phyloP scores from a whole-genome alignment of 805 yeast genomes.

The Wickerhamia fluorescens region DNA sequence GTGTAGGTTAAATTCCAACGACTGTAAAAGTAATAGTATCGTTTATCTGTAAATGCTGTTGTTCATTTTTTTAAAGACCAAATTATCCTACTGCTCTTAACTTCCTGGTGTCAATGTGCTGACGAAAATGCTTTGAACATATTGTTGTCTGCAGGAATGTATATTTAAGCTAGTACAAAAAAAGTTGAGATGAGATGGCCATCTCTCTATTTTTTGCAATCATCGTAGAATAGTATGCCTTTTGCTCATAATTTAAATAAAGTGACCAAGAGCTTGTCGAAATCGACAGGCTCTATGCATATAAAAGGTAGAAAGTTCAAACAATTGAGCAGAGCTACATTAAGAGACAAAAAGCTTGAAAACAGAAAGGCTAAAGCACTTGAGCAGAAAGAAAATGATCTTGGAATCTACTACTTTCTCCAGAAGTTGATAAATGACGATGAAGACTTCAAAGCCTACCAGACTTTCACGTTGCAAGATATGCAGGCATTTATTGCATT shows the following conservation, averaged over 20 bases:
- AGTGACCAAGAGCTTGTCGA: constrained; percentile 53
- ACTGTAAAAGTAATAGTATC: no score
- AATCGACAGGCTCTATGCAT: constrained; percentile 57
- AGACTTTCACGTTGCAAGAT: constrained; percentile 47
- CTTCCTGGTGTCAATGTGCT: no score
- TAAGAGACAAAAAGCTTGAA: constrained; percentile 68
- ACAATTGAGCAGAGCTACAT: constrained; percentile 76
- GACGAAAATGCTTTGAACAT: no score
- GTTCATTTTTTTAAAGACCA: no score
- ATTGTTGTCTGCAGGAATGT: no score
- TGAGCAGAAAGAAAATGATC: constrained; percentile 55
- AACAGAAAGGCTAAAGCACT: constrained; percentile 50
- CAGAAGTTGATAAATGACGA: constrained; percentile 45
- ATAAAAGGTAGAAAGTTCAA: constrained; percentile 87
- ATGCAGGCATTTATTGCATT: constrained; percentile 54
- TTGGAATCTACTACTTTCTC: constrained; percentile 50
- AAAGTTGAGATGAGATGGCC: no score
- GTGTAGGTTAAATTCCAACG: no score
- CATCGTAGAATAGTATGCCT: constrained; percentile 41
- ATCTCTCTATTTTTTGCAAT: no score
- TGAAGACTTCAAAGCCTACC: constrained; percentile 21
- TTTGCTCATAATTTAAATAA: constrained; percentile 60
- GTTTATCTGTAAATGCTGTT: no score
- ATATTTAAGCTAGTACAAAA: no score
- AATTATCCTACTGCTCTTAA: no score